Percentiles rank a stretch among this genome's conserved stretches.
Conservation (phyloP, 805 yeast species). For the Cyberlindnera lachancei region DNA sequence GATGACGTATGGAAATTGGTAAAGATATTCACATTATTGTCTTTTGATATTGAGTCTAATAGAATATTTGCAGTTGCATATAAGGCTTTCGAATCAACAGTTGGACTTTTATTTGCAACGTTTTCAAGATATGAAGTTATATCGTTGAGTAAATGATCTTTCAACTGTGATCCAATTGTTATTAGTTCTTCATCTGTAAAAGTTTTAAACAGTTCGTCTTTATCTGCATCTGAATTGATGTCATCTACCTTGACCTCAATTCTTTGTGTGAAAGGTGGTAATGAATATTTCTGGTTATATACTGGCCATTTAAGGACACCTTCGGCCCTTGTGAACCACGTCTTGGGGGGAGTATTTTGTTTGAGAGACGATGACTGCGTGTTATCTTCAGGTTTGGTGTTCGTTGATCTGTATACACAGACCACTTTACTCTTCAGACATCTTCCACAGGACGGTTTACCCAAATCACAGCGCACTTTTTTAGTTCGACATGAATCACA, state of each 20-base stretch:
- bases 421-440: conserved; percentile 22
- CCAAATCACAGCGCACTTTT: conserved; percentile 43
- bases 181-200: conserved; percentile 6
- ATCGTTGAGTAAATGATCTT: conserved; percentile 4
- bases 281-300: conserved; percentile 7
- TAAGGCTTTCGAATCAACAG: conserved; percentile 7
- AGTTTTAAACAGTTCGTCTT: conserved; percentile 6
- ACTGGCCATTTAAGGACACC: conserved; percentile 17
- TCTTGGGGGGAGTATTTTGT: conserved; percentile 1
- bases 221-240: too few relatives aligned
- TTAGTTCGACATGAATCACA: conserved; percentile 35
- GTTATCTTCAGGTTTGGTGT: conserved; percentile 1
- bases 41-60: neutral
- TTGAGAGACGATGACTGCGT: conserved; percentile 5
- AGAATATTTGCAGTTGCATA: conserved; percentile 9
- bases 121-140: conserved; percentile 10
- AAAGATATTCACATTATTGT: conserved; percentile 5
- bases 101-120: conserved; percentile 19
- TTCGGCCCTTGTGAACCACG: conserved; percentile 16
- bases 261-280: conserved; percentile 6
- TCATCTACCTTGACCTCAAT: conserved; percentile 8
- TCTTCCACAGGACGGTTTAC: conserved; percentile 37
- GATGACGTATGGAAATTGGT: conserved; percentile 7
- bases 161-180: conserved; percentile 5
- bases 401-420: conserved; percentile 12